Conservation (phyloP, 768 basidiomycete species). For the Galerina sulciceps region DNA sequence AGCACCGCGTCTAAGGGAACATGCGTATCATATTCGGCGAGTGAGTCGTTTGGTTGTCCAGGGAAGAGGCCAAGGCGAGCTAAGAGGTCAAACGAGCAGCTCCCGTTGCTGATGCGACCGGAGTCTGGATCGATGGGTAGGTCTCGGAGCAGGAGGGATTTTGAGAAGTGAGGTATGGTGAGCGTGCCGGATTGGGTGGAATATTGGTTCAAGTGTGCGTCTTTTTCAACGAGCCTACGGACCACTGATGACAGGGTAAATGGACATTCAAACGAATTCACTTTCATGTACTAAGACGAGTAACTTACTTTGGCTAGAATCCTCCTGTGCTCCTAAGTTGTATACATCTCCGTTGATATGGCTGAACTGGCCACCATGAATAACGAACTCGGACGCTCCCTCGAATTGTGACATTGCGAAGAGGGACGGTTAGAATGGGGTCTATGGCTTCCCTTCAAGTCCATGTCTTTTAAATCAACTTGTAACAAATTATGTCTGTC, state of each 20-base stretch:
- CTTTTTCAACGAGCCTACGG: conserved; percentile 6
- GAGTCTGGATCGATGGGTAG: neutral
- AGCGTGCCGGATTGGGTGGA: conserved; percentile 3
- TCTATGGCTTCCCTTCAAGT: no score
- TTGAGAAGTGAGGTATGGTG: conserved; percentile 3
- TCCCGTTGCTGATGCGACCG: conserved; percentile 6
- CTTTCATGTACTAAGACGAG: no score
- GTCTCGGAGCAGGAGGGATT: conserved; percentile 5
- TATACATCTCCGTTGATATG: no score
- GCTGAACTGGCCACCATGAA: no score
- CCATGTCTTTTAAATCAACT: no score
- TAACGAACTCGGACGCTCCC: no score
- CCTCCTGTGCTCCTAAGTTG: no score
- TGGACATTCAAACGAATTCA: no score
- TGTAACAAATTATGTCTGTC: no score
- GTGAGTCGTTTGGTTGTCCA: conserved; percentile 3
- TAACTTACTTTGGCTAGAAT: no score
- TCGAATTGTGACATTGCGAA: no score
- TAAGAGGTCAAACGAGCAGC: conserved; percentile 10
- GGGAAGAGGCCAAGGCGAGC: conserved; percentile 12
- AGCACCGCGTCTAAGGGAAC: conserved; percentile 7
- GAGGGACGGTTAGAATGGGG: no score
- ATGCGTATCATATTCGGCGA: conserved; percentile 10
- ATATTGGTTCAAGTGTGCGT: conserved; percentile 9
- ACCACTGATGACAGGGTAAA: neutral